These are phyloP conservation scores for Lentinula edodes DNA, from an alignment of 768 basidiomycete genomes.

Conservation along the genomic window DNA sequence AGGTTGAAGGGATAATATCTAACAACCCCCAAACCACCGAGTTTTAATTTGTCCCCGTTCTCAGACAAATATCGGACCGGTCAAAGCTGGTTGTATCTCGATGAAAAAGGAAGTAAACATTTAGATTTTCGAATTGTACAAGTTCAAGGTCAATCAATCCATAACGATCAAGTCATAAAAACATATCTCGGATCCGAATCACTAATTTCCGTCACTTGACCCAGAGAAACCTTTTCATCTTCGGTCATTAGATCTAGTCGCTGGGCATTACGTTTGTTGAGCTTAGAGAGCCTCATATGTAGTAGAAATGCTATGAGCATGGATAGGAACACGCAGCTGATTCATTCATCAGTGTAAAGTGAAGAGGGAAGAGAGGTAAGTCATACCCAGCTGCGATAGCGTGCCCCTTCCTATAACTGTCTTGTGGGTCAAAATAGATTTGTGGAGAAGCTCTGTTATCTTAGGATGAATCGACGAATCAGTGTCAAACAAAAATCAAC, in stretches of 20 bases:
- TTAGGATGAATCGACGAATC: constrained; percentile 12
- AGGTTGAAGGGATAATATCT: no score
- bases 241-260: constrained; percentile 20
- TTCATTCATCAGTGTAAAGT: not conserved
- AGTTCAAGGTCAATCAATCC: not conserved
- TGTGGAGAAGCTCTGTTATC: constrained; percentile 43
- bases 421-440: constrained; percentile 48
- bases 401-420: constrained; percentile 47
- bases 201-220: constrained; percentile 32
- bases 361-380: not conserved
- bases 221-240: constrained; percentile 22
- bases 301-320: constrained; percentile 37
- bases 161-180: constrained; percentile 34
- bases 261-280: constrained; percentile 36
- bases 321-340: constrained; percentile 39
- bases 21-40: no score
- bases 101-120: not conserved
- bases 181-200: constrained; percentile 49
- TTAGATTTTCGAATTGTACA: not conserved
- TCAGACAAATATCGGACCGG: not conserved
- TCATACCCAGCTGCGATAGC: constrained; percentile 47
- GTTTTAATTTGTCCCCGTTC: no score
- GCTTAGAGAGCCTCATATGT: constrained; percentile 34
- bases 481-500: constrained; percentile 11
- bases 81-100: constrained; percentile 1